A percentile compares a stretch with the other conserved stretches of the same genome.
Conservation (phyloP, 148 eudicot species). For the Persicaria tinctoria region DNA sequence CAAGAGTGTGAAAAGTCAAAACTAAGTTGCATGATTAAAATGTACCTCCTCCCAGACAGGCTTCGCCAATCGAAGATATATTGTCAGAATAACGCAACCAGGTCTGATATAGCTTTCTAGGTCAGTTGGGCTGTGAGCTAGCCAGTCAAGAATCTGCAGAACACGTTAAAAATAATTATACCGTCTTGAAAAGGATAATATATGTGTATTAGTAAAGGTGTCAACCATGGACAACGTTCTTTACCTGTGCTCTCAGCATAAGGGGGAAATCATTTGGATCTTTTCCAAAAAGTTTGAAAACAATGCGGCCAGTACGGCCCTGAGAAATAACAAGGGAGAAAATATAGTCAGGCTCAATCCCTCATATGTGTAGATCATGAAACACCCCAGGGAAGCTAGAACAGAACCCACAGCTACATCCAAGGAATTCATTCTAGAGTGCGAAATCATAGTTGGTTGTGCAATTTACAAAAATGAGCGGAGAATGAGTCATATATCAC, state of each 20-base stretch:
- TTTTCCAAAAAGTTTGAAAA: slow-evolving; percentile 81
- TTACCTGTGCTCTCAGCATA: slow-evolving; percentile 66
- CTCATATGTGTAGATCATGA: background rate
- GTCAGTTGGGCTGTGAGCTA: slow-evolving; percentile 73
- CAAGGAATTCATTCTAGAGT: background rate
- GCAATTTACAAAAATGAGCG: background rate
- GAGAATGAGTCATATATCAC: background rate
- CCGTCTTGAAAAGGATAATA: background rate
- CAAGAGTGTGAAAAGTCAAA: background rate
- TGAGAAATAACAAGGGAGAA: slow-evolving; percentile 21
- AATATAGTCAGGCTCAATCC: slow-evolving; percentile 1
- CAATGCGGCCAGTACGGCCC: slow-evolving; percentile 77
- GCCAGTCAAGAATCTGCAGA: slow-evolving; percentile 68
- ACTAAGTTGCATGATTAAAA: background rate
- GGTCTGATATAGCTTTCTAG: slow-evolving; percentile 95
- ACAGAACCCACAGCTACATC: background rate
- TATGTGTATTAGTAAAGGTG: slow-evolving; percentile 1
- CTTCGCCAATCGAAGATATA: slow-evolving; percentile 51
- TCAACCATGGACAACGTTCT: background rate
- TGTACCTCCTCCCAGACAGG: slow-evolving; percentile 78
- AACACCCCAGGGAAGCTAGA: background rate
- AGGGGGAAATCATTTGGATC: slow-evolving; percentile 85
- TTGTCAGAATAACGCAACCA: slow-evolving; percentile 72
- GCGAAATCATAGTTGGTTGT: background rate
- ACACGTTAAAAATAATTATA: slow-evolving; percentile 14